Percentiles rank a stretch among this genome's conserved stretches.
Evolutionary conservation across 108 stramenopile genomes (phyloP).

Genomic region (Discostella stelligeroides): DNA sequence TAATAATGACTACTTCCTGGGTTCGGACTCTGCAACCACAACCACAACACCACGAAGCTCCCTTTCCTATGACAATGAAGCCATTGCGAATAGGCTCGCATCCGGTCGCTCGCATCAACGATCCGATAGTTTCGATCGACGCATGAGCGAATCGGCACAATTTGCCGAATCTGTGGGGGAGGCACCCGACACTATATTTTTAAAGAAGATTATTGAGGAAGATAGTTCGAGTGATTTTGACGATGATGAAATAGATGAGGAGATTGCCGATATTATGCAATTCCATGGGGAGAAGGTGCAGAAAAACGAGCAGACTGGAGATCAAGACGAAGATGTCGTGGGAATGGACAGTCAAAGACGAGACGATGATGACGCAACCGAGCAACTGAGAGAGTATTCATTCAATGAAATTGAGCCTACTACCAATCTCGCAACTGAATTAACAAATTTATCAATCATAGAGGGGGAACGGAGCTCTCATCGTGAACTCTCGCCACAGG

Average conservation of each 20-base stretch:
- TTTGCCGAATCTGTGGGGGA: slow-evolving; percentile 84
- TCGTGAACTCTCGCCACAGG: background rate
- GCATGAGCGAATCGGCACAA: slow-evolving; percentile 65
- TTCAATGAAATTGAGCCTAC: slow-evolving; percentile 1
- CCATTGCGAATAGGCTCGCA: slow-evolving; percentile 7
- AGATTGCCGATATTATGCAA: slow-evolving; percentile 6
- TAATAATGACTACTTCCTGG: slow-evolving; percentile 25
- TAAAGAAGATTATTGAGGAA: slow-evolving; percentile 66
- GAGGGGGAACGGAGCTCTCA: background rate
- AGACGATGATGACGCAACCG: background rate
- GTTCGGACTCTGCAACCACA: background rate
- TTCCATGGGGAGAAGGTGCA: slow-evolving; percentile 32
- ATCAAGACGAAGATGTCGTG: slow-evolving; percentile 17
- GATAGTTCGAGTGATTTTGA: slow-evolving; percentile 49
- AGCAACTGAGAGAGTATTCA: background rate
- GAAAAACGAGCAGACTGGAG: too few relatives aligned
- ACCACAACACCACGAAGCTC: background rate
- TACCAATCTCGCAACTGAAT: slow-evolving; percentile 8
- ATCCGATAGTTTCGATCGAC: slow-evolving; percentile 54
- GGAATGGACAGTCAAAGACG: slow-evolving; percentile 16
- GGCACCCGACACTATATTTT: slow-evolving; percentile 35
- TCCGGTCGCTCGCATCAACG: slow-evolving; percentile 15
- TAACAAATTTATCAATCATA: slow-evolving; percentile 2
- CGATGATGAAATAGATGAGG: slow-evolving; percentile 58
- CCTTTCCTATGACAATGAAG: slow-evolving; percentile 8